Evolutionary conservation across 345 rosid genomes (phyloP), one percentile per base, ranked within the genome.

Genomic region (Capsella bursapastoris): DNA sequence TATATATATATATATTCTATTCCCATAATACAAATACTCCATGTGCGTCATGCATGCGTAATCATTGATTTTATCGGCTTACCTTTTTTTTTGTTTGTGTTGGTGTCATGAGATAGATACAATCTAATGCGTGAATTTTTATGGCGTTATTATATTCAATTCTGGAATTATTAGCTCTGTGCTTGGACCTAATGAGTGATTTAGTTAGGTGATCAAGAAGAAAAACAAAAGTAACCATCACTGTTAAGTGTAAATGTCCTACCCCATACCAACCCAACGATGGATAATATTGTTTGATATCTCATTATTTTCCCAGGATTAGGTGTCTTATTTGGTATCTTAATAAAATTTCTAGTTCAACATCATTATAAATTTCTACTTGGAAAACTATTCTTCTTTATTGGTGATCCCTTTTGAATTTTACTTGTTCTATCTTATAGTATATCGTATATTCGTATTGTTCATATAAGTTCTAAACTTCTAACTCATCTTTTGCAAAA

Each of bases 11-110:
- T 34, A 34, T 50, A 38, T 27, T 29, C 43, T 50, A 38, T 27
- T 29, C 51, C 53, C 64, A 22, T 57, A 16, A 22, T 1, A 59
- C 63, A 49, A 27, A 50, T 31, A 47, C 38, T 31, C 55, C 38
- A 67, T 68, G 51, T 22, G 43, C 74, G 74, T 68, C 75, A 76
- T 76, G 79, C 70, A 68, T 69, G 70, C 79, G 74, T 27, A 35
- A 60, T 69, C 44, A 34, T 25, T 61, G 45, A n/a, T 61, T 52
- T 14, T 7, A 0, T 34, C 53, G 43, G 31, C 29, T 18, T 7
- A 75, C 34, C 50, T 43, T 68, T 58, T 48, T 35, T 15, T 13
- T 34, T 40, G 32, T 12, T 37, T 37, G 7, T 37, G 0, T 37
- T 41, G 48, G 48, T 47, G 52, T 68, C 16, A 55, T n/a, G 4